These are phyloP conservation scores for Platanus orientalis DNA, from an alignment of 164 flowering plant genomes.

Conservation along the genomic window DNA sequence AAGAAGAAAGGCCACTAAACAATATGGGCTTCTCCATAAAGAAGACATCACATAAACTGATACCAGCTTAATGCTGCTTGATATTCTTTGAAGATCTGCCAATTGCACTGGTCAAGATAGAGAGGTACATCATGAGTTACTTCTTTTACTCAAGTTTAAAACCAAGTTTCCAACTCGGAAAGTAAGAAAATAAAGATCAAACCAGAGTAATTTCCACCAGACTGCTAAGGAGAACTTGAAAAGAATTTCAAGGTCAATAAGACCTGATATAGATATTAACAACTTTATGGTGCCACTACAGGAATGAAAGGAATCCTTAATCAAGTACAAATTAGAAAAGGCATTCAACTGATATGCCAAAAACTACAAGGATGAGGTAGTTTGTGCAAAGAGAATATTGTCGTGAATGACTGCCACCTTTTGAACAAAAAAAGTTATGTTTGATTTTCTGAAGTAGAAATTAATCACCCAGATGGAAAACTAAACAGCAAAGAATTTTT, in stretches of 20 bases:
- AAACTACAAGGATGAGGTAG: too few relatives aligned
- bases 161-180: conserved; percentile 69
- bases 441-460: too few relatives aligned
- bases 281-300: too few relatives aligned
- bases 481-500: too few relatives aligned
- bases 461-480: too few relatives aligned
- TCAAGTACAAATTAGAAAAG: too few relatives aligned
- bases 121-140: conserved; percentile 63
- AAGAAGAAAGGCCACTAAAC: not conserved
- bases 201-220: not conserved
- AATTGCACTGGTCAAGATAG: conserved; percentile 80
- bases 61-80: conserved; percentile 76
- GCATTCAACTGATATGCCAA: too few relatives aligned
- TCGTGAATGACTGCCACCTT: too few relatives aligned
- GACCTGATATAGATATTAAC: too few relatives aligned
- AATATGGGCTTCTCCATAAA: not conserved
- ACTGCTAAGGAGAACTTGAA: not conserved
- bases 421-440: too few relatives aligned
- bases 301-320: too few relatives aligned
- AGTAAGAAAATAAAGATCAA: conserved; percentile 3
- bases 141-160: conserved; percentile 49
- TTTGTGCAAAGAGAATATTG: too few relatives aligned
- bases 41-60: not conserved
- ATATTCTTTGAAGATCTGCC: conserved; percentile 84
- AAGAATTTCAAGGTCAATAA: not conserved